Percentiles rank a stretch among this genome's conserved stretches.
Conservation (phyloP, 108 stramenopile genomes). For the Cyclotella sp. region DNA sequence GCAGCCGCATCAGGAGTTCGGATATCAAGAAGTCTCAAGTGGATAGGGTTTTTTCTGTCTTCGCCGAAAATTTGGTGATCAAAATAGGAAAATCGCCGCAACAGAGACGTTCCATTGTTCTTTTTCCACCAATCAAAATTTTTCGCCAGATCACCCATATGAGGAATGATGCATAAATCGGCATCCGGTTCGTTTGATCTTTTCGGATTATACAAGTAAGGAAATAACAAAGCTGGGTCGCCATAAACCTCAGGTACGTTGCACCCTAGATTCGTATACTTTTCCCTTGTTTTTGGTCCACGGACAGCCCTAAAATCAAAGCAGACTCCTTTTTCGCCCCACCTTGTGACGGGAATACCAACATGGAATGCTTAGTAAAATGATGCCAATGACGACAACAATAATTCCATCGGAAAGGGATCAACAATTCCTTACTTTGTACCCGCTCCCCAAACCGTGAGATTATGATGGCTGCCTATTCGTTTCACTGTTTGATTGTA, state of each 20-base stretch:
- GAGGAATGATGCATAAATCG: constrained; percentile 17
- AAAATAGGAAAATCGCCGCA: constrained; percentile 10
- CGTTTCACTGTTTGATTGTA: constrained; percentile 2
- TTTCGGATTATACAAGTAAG: constrained; percentile 3
- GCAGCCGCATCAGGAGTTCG: constrained; percentile 19
- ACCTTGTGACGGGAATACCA: background rate
- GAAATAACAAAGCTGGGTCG: constrained; percentile 20
- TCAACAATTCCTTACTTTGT: constrained; percentile 9
- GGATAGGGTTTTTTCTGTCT: background rate
- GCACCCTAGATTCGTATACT: background rate
- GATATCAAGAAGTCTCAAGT: constrained; percentile 14
- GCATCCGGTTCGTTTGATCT: background rate
- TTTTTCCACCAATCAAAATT: constrained; percentile 6
- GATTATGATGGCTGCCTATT: constrained; percentile 11
- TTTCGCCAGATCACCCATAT: constrained; percentile 12
- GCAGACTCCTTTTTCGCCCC: constrained; percentile 5
- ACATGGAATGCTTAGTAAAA: background rate
- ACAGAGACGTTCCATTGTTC: constrained; percentile 8
- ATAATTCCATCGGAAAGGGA: background rate
- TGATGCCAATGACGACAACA: background rate
- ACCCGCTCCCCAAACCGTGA: constrained; percentile 22
- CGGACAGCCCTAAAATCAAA: constrained; percentile 23
- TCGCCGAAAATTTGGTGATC: constrained; percentile 2
- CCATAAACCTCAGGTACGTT: constrained; percentile 26
- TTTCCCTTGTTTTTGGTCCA: constrained; percentile 20